These are phyloP conservation scores for Anthoceros angustus DNA, from an alignment of 225 moss, liverwort and hornwort genomes.

Conservation along the genomic window DNA sequence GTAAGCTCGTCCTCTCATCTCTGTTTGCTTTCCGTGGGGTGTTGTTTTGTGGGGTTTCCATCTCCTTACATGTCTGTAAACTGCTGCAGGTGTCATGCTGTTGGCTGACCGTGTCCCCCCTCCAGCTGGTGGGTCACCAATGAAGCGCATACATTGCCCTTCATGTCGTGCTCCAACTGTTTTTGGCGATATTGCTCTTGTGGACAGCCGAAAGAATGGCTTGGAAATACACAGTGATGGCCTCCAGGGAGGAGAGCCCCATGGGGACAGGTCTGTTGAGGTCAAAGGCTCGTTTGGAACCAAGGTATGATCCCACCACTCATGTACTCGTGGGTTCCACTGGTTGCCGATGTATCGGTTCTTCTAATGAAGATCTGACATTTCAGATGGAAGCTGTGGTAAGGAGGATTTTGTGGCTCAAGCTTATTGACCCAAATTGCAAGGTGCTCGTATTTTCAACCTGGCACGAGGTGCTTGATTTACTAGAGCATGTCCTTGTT, in stretches of 20 bases:
- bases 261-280: constrained; percentile 34
- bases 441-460: constrained; percentile 80
- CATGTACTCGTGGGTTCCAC: background rate
- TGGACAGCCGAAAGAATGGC: constrained; percentile 46
- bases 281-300: constrained; percentile 92
- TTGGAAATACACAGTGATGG: constrained; percentile 33
- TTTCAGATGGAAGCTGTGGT: constrained; percentile 84
- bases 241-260: constrained; percentile 35
- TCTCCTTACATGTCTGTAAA: background rate
- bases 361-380: background rate
- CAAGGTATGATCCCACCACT: constrained; percentile 30
- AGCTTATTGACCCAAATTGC: constrained; percentile 42
- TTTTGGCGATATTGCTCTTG: constrained; percentile 53
- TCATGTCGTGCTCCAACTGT: constrained; percentile 57
- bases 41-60: constrained; percentile 9
- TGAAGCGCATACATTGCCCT: constrained; percentile 62
- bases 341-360: background rate
- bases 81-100: constrained; percentile 17
- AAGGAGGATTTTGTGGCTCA: constrained; percentile 67
- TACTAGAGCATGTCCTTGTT: constrained; percentile 72
- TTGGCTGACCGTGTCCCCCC: constrained; percentile 34
- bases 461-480: constrained; percentile 88
- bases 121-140: constrained; percentile 17
- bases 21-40: constrained; percentile 5
- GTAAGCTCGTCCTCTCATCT: constrained; percentile 27